Evolutionary conservation across 805 yeast species (phyloP), one percentile per base, ranked within the genome.

Genomic region (Jamesozyma gamospora): DNA sequence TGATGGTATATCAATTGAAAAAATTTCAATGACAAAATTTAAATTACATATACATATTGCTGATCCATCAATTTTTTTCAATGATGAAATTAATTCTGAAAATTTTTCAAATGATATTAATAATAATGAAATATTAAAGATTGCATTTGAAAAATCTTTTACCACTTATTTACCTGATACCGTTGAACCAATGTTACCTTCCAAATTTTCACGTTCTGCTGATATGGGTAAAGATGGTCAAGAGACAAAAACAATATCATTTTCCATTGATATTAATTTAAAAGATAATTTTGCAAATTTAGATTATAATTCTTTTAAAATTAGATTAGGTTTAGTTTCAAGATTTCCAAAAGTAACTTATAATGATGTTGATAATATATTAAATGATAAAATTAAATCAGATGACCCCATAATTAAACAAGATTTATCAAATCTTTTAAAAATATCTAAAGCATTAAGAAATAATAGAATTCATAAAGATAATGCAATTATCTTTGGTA

Each of bases 1-100:
- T 59, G 98, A 90, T 60, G 98, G 96, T 35, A 69, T 90, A 21
- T 75, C 95, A 1, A 65, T 90, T 15, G 65, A 64, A 33, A 46
- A 44, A 3, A 38, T 53, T 3, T 49, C 52, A 1, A 47, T 56
- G 1, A 55, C 58, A 3, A 52, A 52, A 12, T 74, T 63, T 48
- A 62, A 65, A 9, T 48, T 88, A 4, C 72, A 79, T 25, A 69
- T 86, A 2, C 95, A 82, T 56, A 75, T 90, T 45, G 96, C 97
- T 1, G 87, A 90, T 56, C 96, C 96, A 0, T 68, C 85, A 0
- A 79, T 95, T 0, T 74, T 70, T 45, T 58, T 84, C 30, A 28
- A 37, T 1, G 53, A 52, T 21, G 41, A 51, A 11, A 48, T 58
- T 5, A 35, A 47, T 5, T 25, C 36, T 11, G 42, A 33, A 14